Evolutionary conservation across 2,329 filamentous ascomycete species (phyloP).

Genomic region (Cucurbitaria berberidis): DNA sequence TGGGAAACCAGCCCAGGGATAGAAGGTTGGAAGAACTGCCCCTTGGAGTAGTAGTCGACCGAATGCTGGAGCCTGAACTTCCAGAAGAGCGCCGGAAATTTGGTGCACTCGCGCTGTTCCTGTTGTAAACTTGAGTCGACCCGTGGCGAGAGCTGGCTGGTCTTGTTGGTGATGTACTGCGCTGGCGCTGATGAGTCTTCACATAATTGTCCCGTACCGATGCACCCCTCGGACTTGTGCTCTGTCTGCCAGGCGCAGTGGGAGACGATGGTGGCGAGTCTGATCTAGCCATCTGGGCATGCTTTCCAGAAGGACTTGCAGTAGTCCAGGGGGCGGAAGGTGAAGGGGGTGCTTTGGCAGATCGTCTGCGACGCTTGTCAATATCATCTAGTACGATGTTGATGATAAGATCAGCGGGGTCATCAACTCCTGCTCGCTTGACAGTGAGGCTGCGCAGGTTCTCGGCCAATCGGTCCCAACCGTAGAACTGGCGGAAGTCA

Average conservation of each 20-base stretch:
- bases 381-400: constrained; percentile 96
- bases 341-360: constrained; percentile 83
- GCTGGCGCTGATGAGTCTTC: constrained; percentile 56
- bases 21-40: constrained; percentile 82
- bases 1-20: constrained; percentile 72
- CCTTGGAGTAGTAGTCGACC: constrained; percentile 59
- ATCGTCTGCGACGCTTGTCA: constrained; percentile 86
- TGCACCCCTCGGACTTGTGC: constrained; percentile 56
- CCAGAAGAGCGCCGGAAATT: constrained; percentile 88
- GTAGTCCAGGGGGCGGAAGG: constrained; percentile 73
- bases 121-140: constrained; percentile 67
- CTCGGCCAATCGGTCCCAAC: constrained; percentile 93
- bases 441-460: constrained; percentile 88
- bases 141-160: constrained; percentile 77
- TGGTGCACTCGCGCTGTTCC: constrained; percentile 58
- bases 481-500: constrained; percentile 95
- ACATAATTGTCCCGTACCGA: constrained; percentile 65
- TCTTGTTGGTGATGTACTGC: constrained; percentile 82
- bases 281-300: constrained; percentile 71
- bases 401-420: constrained; percentile 86
- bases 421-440: constrained; percentile 85
- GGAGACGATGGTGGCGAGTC: constrained; percentile 63
- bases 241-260: constrained; percentile 49
- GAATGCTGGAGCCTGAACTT: constrained; percentile 82
- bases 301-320: constrained; percentile 67